Evolutionary conservation across 345 rosid genomes (phyloP).

Genomic region (Eutrema yunnanense): DNA sequence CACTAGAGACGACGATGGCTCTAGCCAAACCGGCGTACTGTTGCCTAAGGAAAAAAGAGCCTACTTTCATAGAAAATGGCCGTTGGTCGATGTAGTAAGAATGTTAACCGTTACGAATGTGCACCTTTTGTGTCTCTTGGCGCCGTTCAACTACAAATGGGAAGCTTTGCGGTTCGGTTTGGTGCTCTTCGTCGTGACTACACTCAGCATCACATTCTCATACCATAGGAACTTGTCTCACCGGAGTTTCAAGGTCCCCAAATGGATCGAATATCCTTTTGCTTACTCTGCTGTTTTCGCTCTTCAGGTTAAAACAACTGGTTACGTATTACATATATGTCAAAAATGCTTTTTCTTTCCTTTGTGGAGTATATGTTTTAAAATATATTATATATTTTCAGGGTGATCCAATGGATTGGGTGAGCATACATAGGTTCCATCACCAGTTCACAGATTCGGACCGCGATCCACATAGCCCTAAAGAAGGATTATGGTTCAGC

Average conservation of each 20-base stretch:
- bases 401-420: slow-evolving; percentile 80
- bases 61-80: slow-evolving; percentile 50
- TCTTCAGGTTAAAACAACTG: slow-evolving; percentile 45
- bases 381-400: neutral
- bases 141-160: slow-evolving; percentile 68
- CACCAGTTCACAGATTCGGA: slow-evolving; percentile 78
- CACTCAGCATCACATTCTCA: slow-evolving; percentile 61
- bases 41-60: slow-evolving; percentile 25
- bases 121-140: slow-evolving; percentile 57
- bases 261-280: slow-evolving; percentile 72
- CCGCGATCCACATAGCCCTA: slow-evolving; percentile 86
- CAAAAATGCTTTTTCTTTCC: neutral
- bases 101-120: slow-evolving; percentile 38
- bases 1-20: neutral
- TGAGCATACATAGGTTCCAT: slow-evolving; percentile 84
- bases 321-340: too few relatives aligned
- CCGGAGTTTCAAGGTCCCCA: slow-evolving; percentile 72
- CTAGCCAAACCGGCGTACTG: slow-evolving; percentile 9
- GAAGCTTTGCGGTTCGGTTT: slow-evolving; percentile 56
- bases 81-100: slow-evolving; percentile 41
- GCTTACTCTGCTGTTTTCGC: slow-evolving; percentile 73
- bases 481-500: slow-evolving; percentile 83
- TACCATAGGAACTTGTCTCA: slow-evolving; percentile 69
- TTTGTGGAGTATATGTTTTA: neutral
- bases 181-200: slow-evolving; percentile 37